These are phyloP conservation scores for Clarireedia homoeocarpa DNA, from an alignment of 2,329 filamentous ascomycete species.

Conservation along the genomic window DNA sequence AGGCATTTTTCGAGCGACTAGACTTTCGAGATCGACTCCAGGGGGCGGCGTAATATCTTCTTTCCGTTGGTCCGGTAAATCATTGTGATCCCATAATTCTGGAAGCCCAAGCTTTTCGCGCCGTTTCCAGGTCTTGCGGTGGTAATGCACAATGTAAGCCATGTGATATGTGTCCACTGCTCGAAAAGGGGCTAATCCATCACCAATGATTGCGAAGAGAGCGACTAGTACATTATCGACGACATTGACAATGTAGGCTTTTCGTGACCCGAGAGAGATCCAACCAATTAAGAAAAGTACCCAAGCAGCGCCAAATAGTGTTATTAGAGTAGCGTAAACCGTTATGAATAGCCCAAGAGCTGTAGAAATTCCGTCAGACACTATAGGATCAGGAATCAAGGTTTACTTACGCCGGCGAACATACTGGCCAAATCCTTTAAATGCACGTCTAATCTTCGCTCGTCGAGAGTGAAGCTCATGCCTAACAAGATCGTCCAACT, in stretches of 20 bases:
- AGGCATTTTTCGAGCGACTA: slow-evolving; percentile 17
- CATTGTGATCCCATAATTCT: slow-evolving; percentile 44
- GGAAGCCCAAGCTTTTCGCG: slow-evolving; percentile 56
- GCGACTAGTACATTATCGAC: slow-evolving; percentile 65
- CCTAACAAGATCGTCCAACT: slow-evolving; percentile 78
- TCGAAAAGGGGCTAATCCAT: slow-evolving; percentile 65
- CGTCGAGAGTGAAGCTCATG: slow-evolving; percentile 79
- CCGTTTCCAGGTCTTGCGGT: slow-evolving; percentile 35
- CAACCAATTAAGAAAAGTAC: slow-evolving; percentile 84
- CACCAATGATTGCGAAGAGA: slow-evolving; percentile 61
- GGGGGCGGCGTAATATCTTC: slow-evolving; percentile 32
- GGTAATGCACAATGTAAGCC: slow-evolving; percentile 68
- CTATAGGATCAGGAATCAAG: too few relatives aligned
- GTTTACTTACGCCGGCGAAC: slow-evolving; percentile 52
- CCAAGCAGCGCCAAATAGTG: slow-evolving; percentile 77
- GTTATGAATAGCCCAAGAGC: slow-evolving; percentile 75
- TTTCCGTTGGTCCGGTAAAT: slow-evolving; percentile 41
- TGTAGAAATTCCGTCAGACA: slow-evolving; percentile 20
- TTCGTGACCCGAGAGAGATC: slow-evolving; percentile 70
- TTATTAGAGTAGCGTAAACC: slow-evolving; percentile 76
- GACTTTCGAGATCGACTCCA: slow-evolving; percentile 33
- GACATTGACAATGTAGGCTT: slow-evolving; percentile 60
- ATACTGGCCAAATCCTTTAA: slow-evolving; percentile 76
- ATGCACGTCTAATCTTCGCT: slow-evolving; percentile 67
- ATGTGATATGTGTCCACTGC: slow-evolving; percentile 81